These are phyloP conservation scores for Gyromitra esculenta DNA, from an alignment of 2,329 filamentous ascomycete genomes.

Conservation along the genomic window DNA sequence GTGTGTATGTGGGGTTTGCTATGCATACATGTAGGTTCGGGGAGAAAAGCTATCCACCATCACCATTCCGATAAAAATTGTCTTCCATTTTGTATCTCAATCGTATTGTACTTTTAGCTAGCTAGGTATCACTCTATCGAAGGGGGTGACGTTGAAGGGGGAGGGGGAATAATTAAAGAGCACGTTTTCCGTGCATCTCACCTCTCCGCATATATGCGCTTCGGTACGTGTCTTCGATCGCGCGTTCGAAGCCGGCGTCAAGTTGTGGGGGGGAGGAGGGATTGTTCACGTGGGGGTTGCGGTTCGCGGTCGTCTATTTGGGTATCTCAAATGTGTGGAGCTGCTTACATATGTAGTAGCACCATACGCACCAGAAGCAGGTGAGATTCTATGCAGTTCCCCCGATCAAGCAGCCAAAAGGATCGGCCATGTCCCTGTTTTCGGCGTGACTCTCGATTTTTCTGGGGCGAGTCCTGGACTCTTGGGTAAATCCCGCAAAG, in stretches of 20 bases:
- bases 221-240: constrained; percentile 48
- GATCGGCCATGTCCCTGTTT: constrained; percentile 49
- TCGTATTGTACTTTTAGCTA: constrained; percentile 44
- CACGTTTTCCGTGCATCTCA: constrained; percentile 47
- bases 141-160: constrained; percentile 35
- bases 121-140: constrained; percentile 40
- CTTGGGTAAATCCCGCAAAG: constrained; percentile 49
- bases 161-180: constrained; percentile 11
- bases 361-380: constrained; percentile 40
- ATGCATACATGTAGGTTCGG: constrained; percentile 1
- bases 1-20: constrained; percentile 7
- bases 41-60: constrained; percentile 19
- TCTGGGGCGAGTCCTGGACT: constrained; percentile 31
- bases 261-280: constrained; percentile 13
- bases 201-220: constrained; percentile 38
- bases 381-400: constrained; percentile 48
- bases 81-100: constrained; percentile 39
- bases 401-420: constrained; percentile 44
- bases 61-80: constrained; percentile 37
- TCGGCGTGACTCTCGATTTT: constrained; percentile 35
- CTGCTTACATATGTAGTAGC: constrained; percentile 36
- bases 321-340: constrained; percentile 19
- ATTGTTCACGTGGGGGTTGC: constrained; percentile 22
- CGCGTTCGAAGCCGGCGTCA: constrained; percentile 24
- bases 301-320: constrained; percentile 7